Percentiles rank a stretch among this genome's conserved stretches.
Evolutionary conservation across 495 filamentous ascomycete genomes (phyloP).

Genomic region (Cercophora scortea): DNA sequence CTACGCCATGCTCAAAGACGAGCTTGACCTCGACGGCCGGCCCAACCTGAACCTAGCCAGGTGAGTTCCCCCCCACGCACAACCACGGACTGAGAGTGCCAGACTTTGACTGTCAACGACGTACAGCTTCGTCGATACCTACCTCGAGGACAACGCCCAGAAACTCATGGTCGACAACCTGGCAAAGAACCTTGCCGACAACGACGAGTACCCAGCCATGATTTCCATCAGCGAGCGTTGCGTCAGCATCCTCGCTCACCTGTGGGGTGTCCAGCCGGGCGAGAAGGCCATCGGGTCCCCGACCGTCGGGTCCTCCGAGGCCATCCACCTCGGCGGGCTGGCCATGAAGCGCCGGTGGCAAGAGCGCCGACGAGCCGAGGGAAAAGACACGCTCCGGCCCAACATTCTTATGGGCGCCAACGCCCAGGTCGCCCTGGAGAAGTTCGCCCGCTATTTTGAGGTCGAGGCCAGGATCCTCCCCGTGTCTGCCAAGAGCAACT

Average conservation of each 20-base stretch:
- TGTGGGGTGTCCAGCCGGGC: slow-evolving; percentile 59
- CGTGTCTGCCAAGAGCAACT: slow-evolving; percentile 55
- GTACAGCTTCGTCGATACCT: slow-evolving; percentile 61
- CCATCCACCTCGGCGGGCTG: slow-evolving; percentile 66
- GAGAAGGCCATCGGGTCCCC: slow-evolving; percentile 66
- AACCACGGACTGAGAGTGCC: not conserved
- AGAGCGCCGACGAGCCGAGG: slow-evolving; percentile 49
- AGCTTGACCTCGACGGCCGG: slow-evolving; percentile 65
- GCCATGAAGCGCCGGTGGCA: slow-evolving; percentile 78
- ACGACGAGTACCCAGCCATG: slow-evolving; percentile 71
- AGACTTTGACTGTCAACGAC: not conserved
- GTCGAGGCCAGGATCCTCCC: slow-evolving; percentile 65
- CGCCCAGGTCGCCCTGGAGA: slow-evolving; percentile 69
- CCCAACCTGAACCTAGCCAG: slow-evolving; percentile 62
- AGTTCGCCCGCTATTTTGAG: slow-evolving; percentile 70
- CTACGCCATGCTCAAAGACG: slow-evolving; percentile 64
- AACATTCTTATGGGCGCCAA: slow-evolving; percentile 78
- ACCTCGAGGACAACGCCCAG: slow-evolving; percentile 60
- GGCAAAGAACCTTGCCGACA: slow-evolving; percentile 60
- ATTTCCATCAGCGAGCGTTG: slow-evolving; percentile 66
- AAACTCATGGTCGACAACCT: slow-evolving; percentile 62
- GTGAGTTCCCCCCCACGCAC: not conserved
- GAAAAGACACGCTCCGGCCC: slow-evolving; percentile 54
- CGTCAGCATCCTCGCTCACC: slow-evolving; percentile 59
- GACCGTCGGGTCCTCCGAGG: slow-evolving; percentile 67